Evolutionary conservation across 306 rosid genomes (phyloP).

Genomic region (Casuarina equisetifolia): DNA sequence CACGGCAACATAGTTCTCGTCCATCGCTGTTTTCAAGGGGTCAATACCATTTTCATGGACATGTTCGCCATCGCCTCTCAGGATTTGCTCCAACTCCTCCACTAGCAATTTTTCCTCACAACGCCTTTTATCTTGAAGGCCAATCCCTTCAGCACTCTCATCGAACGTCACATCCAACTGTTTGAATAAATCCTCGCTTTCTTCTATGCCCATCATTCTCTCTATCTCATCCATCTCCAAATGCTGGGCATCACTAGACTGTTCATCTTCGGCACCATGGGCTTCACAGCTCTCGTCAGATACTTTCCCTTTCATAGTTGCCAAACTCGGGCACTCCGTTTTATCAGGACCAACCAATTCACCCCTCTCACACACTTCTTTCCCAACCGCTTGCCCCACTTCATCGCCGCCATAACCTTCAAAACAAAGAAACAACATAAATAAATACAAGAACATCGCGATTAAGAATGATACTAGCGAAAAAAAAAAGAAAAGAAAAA

Average conservation of each 20-base stretch:
- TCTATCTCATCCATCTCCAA: slow-evolving; percentile 29
- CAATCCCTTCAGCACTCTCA: slow-evolving; percentile 9
- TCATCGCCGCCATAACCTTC: slow-evolving; percentile 36
- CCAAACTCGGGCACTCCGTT: slow-evolving; percentile 16
- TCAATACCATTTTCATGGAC: slow-evolving; percentile 27
- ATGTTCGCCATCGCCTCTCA: slow-evolving; percentile 43
- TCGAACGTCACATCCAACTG: slow-evolving; percentile 4
- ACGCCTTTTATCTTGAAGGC: slow-evolving; percentile 19
- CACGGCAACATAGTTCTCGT: slow-evolving; percentile 35
- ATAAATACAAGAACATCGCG: slow-evolving; percentile 4
- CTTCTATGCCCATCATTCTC: slow-evolving; percentile 28
- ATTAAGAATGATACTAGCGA: neutral
- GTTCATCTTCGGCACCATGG: slow-evolving; percentile 20
- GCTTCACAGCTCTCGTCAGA: slow-evolving; percentile 28
- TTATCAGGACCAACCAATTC: slow-evolving; percentile 17
- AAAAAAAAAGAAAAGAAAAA: neutral
- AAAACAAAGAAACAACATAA: slow-evolving; percentile 10
- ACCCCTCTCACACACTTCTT: slow-evolving; percentile 20
- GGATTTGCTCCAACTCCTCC: slow-evolving; percentile 37
- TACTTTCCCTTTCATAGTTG: slow-evolving; percentile 10
- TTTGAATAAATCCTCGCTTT: slow-evolving; percentile 16
- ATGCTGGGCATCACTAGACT: slow-evolving; percentile 8
- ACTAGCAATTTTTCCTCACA: slow-evolving; percentile 26
- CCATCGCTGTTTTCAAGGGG: slow-evolving; percentile 15
- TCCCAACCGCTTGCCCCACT: slow-evolving; percentile 32